Base-by-base conservation (phyloP, 352 stramenopile species). In the Albugo laibachii region DNA sequence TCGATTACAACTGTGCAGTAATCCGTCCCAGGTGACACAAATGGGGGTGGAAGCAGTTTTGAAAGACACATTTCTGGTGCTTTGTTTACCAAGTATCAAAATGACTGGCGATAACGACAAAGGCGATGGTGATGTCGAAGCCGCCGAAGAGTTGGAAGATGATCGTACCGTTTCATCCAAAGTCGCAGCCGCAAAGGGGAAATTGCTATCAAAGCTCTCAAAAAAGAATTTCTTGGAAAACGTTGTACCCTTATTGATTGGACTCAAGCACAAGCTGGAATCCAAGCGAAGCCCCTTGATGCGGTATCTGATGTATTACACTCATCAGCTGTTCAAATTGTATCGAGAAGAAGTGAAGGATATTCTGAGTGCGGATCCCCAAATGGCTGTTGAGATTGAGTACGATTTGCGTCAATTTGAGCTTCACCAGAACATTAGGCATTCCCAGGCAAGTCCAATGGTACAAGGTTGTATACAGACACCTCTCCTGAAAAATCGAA, bases 211-310 rank as follows among this genome's bases (percentile, higher is more conserved):
- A 0, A 97, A 97, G 48, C 91, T 98, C 62, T 96, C 86, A 35
- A 83, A 92, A 55, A 97, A 97, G 62, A 96, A 98, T 57, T 83
- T 98, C 39, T 66, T 98, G 31, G 93, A 98, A 61, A 96, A 96
- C 43, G 69, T 98, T 2, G 77, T 99, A 11, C 94, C 94, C 0
- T 91, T 98, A 36, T 61, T 99, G 15, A 95, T 96, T 47, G 92
- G 84, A 14, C 69, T 99, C 27, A 98, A 98, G 60, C 79, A 87
- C 48, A 83, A 89, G 24, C 69, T 99, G 19, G 88, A 98, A 52
- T 70, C 66, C 15, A 94, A 85, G 52, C 79, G 86, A 45, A 97
- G 89, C 48, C 92, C 92, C 0, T 56, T 98, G 42, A 85, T 97
- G 50, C 77, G 85, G 39, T 80, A 97, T 50, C 57, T 97, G 47